These are phyloP conservation scores for Aureobasidium uvarum DNA, from an alignment of 2,329 filamentous ascomycete species.

Conservation along the genomic window DNA sequence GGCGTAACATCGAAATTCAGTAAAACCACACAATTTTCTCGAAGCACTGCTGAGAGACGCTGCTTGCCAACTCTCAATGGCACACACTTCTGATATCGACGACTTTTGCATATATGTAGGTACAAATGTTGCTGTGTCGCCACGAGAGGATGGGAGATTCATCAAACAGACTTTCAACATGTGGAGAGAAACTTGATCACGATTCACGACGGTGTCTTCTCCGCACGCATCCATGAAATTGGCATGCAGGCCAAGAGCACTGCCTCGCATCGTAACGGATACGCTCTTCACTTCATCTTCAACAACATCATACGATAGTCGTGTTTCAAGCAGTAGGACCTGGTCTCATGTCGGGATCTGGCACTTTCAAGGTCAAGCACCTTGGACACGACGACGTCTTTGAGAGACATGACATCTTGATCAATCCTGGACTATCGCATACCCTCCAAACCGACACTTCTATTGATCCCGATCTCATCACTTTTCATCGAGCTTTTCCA, in stretches of 20 bases:
- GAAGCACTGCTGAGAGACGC: not conserved
- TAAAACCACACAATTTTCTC: no score
- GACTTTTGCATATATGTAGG: not conserved
- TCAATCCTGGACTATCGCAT: not conserved
- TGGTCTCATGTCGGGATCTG: not conserved
- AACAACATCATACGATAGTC: not conserved
- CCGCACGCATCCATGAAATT: not conserved
- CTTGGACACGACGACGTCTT: not conserved
- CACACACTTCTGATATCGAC: not conserved
- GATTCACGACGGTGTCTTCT: constrained; percentile 1
- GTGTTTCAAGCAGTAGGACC: not conserved
- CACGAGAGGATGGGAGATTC: not conserved
- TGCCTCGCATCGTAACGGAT: not conserved
- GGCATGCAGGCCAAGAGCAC: constrained; percentile 19
- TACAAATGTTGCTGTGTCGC: not conserved
- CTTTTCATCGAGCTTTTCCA: constrained; percentile 51
- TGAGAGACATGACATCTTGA: not conserved
- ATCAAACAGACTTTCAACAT: constrained; percentile 9
- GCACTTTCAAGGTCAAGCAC: constrained; percentile 5
- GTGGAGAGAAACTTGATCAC: constrained; percentile 12
- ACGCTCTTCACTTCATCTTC: not conserved
- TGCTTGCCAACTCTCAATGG: not conserved
- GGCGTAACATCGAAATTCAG: not conserved
- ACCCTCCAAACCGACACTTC: not conserved
- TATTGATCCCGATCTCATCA: constrained; percentile 7